Conservation (phyloP, 306 rosid genomes). For the Fragaria ananassa region DNA sequence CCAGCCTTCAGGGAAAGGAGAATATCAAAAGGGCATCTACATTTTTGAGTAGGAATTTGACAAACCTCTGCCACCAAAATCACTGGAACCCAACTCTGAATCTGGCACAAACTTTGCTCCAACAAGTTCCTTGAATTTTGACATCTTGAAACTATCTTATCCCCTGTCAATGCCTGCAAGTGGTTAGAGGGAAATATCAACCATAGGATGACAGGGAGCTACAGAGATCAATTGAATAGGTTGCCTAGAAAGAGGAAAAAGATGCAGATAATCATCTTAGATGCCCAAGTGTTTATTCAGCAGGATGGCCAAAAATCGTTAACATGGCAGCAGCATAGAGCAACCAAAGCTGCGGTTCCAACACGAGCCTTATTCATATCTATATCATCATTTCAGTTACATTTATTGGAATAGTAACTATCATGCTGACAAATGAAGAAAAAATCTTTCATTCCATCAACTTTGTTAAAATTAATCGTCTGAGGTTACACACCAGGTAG, state of each 20-base stretch:
- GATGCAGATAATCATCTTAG: neutral
- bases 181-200: constrained; percentile 13
- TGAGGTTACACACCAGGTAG: constrained; percentile 63
- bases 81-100: constrained; percentile 65
- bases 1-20: too few species aligned
- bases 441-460: neutral
- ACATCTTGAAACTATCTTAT: constrained; percentile 51
- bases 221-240: neutral
- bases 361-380: neutral
- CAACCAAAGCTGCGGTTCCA: neutral
- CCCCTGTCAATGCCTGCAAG: constrained; percentile 72
- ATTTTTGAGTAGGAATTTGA: constrained; percentile 9
- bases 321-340: neutral
- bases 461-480: constrained; percentile 21
- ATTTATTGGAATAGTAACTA: neutral
- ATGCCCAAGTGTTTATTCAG: neutral
- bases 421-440: neutral
- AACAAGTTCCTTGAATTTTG: constrained; percentile 42
- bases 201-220: neutral
- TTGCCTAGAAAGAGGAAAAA: neutral
- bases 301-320: neutral
- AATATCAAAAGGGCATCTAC: neutral
- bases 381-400: neutral
- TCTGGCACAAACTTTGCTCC: constrained; percentile 54
- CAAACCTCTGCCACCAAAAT: constrained; percentile 68